These are phyloP conservation scores for Pichia sp. DNA, from an alignment of 1,139 yeast species.

Conservation along the genomic window DNA sequence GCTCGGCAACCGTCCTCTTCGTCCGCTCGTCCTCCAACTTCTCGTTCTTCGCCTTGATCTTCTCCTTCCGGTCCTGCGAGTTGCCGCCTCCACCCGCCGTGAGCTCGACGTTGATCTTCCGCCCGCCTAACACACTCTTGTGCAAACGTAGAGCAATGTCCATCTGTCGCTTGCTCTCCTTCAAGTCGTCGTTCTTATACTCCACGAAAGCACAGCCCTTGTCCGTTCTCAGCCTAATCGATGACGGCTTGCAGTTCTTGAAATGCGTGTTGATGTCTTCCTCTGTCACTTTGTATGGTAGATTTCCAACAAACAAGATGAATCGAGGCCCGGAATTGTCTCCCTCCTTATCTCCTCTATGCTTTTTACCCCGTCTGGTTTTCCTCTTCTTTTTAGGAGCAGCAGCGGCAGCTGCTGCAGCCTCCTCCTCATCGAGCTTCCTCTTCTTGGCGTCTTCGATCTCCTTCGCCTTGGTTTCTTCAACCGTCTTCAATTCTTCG, in stretches of 20 bases:
- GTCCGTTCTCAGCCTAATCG: conserved; percentile 70
- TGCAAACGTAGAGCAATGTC: conserved; percentile 81
- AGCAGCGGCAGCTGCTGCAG: conserved; percentile 21
- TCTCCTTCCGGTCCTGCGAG: conserved; percentile 61
- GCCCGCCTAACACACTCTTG: conserved; percentile 59
- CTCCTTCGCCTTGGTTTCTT: conserved; percentile 28
- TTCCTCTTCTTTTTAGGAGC: conserved; percentile 57
- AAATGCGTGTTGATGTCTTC: conserved; percentile 70
- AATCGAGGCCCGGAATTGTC: conserved; percentile 55
- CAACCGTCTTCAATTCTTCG: conserved; percentile 31
- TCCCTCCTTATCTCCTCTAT: conserved; percentile 40
- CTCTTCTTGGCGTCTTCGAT: conserved; percentile 27
- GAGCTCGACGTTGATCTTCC: conserved; percentile 88
- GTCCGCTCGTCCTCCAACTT: conserved; percentile 63
- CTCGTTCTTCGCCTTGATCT: conserved; percentile 74
- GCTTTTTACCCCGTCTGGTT: conserved; percentile 74
- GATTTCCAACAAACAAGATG: conserved; percentile 85
- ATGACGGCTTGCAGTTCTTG: conserved; percentile 65
- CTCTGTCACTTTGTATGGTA: conserved; percentile 68
- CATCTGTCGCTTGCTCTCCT: conserved; percentile 71
- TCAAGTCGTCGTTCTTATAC: conserved; percentile 53
- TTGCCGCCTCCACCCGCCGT: conserved; percentile 99
- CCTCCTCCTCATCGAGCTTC: conserved; percentile 14
- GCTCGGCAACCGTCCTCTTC: conserved; percentile 42
- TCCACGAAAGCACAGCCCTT: conserved; percentile 94